Percentiles rank a stretch among this genome's conserved stretches.
Conservation (phyloP, 2,329 filamentous ascomycete species). For the Ophiostoma himal-ulmi region DNA sequence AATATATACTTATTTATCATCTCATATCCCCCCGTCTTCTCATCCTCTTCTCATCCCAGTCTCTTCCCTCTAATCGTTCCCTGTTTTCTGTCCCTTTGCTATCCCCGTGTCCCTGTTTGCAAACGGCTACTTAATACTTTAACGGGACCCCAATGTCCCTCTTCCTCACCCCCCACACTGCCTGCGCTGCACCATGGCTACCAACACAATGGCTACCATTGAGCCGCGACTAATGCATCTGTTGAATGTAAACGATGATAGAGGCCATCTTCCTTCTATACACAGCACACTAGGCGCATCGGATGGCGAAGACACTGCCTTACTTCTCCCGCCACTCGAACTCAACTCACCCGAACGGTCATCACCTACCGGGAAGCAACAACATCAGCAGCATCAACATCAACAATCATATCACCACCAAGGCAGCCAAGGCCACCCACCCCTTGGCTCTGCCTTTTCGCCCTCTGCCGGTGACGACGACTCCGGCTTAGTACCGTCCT, state of each 20-base stretch:
- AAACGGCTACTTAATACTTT: conserved; percentile 9
- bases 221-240: conserved; percentile 62
- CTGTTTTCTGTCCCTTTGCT: background rate
- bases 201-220: conserved; percentile 59
- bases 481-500: background rate
- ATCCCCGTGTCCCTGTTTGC: background rate
- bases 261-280: conserved; percentile 28
- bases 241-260: conserved; percentile 48
- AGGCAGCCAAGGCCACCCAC: background rate
- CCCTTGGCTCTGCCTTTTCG: conserved; percentile 12
- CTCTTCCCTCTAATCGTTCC: background rate
- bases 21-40: background rate
- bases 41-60: background rate
- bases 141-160: conserved; percentile 35
- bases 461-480: conserved; percentile 16
- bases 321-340: conserved; percentile 49
- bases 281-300: conserved; percentile 40
- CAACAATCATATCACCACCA: background rate
- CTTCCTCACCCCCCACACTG: conserved; percentile 28
- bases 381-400: conserved; percentile 3
- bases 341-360: conserved; percentile 41
- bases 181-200: conserved; percentile 49
- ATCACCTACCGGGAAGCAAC: conserved; percentile 22
- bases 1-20: background rate
- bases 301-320: conserved; percentile 23